phyloP scores from a whole-genome alignment of 371 early-diverging fungal genomes.

The Capniomyces stellatus region DNA sequence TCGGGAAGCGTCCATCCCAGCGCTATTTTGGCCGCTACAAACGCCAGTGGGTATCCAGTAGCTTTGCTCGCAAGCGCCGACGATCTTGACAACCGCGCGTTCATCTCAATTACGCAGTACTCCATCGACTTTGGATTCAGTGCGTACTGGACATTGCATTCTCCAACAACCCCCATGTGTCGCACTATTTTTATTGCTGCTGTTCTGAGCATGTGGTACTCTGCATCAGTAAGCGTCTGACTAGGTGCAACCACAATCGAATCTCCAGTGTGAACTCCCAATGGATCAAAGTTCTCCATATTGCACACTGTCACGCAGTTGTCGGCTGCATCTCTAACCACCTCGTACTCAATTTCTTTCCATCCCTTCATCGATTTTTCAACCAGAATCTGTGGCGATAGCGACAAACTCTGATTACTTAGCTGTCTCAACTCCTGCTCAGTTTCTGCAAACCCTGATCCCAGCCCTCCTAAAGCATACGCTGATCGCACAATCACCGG shows the following conservation, averaged over 20 bases:
- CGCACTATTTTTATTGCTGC: constrained; percentile 86
- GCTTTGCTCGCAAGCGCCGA: constrained; percentile 86
- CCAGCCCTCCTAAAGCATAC: constrained; percentile 86
- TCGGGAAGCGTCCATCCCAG: constrained; percentile 67
- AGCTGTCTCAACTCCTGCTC: constrained; percentile 50
- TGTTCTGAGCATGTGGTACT: constrained; percentile 84
- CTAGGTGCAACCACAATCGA: constrained; percentile 91
- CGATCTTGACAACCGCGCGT: constrained; percentile 77
- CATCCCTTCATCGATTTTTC: constrained; percentile 93
- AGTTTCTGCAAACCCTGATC: constrained; percentile 82
- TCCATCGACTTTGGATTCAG: constrained; percentile 70
- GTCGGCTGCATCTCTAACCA: constrained; percentile 84
- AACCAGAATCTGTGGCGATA: constrained; percentile 75
- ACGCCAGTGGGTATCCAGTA: constrained; percentile 88
- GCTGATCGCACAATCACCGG: constrained; percentile 89
- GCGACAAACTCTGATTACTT: constrained; percentile 55
- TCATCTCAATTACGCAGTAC: constrained; percentile 88
- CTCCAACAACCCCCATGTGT: constrained; percentile 91
- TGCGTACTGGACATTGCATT: constrained; percentile 92
- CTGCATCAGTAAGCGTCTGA: constrained; percentile 82
- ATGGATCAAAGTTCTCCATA: constrained; percentile 97
- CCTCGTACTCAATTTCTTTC: constrained; percentile 96
- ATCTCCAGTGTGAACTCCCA: constrained; percentile 90
- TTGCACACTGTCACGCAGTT: constrained; percentile 96
- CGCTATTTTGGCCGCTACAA: constrained; percentile 87